These are phyloP conservation scores for Ogataea pini DNA, from an alignment of 805 yeast species.

Conservation along the genomic window DNA sequence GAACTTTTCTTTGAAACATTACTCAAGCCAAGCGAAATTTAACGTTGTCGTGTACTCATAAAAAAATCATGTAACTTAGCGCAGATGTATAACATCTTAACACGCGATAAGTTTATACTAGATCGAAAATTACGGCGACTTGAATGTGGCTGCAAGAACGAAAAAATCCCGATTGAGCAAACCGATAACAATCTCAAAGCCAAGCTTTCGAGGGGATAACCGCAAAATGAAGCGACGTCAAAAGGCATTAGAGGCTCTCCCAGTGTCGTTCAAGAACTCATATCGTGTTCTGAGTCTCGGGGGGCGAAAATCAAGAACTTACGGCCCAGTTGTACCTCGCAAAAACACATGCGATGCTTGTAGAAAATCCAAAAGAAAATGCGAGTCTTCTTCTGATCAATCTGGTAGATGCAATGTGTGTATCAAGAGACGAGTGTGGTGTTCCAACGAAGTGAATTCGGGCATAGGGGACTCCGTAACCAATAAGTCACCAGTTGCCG, in stretches of 20 bases:
- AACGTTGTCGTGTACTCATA: too few species aligned
- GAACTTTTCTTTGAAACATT: too few species aligned
- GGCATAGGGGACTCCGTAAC: too few species aligned
- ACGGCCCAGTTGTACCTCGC: neutral
- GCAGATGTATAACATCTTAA: too few species aligned
- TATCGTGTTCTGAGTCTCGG: neutral
- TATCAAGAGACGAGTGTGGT: neutral
- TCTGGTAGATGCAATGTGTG: neutral
- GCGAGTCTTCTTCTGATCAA: neutral
- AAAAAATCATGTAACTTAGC: too few species aligned
- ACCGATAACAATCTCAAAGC: neutral
- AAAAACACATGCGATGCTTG: conserved; percentile 4
- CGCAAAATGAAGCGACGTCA: neutral
- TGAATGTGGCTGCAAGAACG: neutral
- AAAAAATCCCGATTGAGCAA: neutral
- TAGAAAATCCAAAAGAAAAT: conserved; percentile 3
- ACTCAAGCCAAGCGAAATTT: too few species aligned
- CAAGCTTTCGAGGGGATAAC: neutral
- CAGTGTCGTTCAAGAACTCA: neutral
- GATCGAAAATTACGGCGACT: too few species aligned
- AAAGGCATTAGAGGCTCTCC: neutral
- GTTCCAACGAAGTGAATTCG: neutral
- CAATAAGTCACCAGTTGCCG: too few species aligned
- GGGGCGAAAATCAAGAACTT: neutral
- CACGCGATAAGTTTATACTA: too few species aligned